Evolutionary conservation across 805 yeast species (phyloP), one percentile per base, ranked within the genome.

Genomic region (Isabelozyma gotoi): DNA sequence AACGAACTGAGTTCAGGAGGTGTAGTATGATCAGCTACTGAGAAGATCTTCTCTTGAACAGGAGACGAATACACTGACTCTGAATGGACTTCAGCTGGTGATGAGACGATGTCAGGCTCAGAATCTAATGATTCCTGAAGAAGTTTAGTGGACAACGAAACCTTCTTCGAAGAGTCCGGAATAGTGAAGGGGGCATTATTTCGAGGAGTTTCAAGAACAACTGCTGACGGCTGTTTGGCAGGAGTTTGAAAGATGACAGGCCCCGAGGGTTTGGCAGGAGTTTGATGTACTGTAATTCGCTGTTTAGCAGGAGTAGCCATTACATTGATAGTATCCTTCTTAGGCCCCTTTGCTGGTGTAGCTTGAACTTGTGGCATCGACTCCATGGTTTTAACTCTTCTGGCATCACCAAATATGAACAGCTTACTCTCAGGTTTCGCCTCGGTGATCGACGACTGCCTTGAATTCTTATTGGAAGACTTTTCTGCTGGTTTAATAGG

Each of bases 381-480:
- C 7, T 19, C 19, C 31, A 36, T 11, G 12, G 49, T 36, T 35
- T 51, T 62, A 19, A 39, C 38, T 49, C 54, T 51, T 42, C 65
- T 52, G 42, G 62, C 52, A 47, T 65, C 52, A 3, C 56, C 53
- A 56, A 60, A 57, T 40, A 70, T 47, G 59, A 60, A 51, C 39
- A 24, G 32, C 3, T 36, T 36, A 20, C 20, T 34, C 11, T 17
- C 17, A 15, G 18, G 5, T 5, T 17, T 14, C 18, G 5, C 20
- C 19, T 18, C 14, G n/a, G 20, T 15, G 10, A 12, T n/a, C 18
- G 20, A 15, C 20, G 7, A 19, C 19, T 8, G 36, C 8, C 10
- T 10, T 16, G 31, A 12, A 8, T 33, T 32, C 36, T 36, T 39
- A 31, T 38, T 36, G 36, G 19, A 42, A 29, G 39, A 44, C 33